Evolutionary conservation across 805 yeast genomes (phyloP).

Genomic region (Barnettozyma populi): DNA sequence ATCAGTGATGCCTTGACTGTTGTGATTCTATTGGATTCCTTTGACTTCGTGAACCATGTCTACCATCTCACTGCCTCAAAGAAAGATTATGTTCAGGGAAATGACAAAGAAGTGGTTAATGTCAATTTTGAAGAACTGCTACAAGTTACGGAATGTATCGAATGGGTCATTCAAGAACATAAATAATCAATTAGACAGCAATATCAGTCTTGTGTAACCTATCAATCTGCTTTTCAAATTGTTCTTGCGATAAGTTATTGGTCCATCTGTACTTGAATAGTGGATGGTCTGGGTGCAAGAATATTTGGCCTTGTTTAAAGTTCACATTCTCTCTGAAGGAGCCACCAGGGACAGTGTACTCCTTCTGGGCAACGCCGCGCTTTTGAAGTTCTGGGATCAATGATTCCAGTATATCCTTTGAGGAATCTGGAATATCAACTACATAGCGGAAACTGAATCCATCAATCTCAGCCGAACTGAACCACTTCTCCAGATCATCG

Average conservation of each 20-base stretch:
- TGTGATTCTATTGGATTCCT: constrained; percentile 13
- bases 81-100: constrained; percentile 15
- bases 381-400: background rate
- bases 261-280: constrained; percentile 15
- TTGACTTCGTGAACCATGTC: constrained; percentile 20
- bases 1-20: constrained; percentile 9
- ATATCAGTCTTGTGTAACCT: background rate
- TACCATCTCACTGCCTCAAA: constrained; percentile 13
- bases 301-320: constrained; percentile 10
- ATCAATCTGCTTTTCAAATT: constrained; percentile 3
- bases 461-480: background rate
- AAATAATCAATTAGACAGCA: background rate
- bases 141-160: constrained; percentile 51
- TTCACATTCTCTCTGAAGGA: constrained; percentile 11
- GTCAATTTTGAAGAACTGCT: constrained; percentile 44
- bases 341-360: constrained; percentile 30
- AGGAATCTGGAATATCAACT: background rate
- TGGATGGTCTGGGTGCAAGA: constrained; percentile 7
- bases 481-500: background rate
- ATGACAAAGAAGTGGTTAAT: constrained; percentile 37
- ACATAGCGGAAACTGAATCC: background rate
- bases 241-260: constrained; percentile 1
- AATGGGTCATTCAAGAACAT: constrained; percentile 40
- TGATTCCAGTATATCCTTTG: background rate
- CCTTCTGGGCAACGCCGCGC: constrained; percentile 13